Base-by-base conservation (phyloP, 495 filamentous ascomycete species). In the Trichodelitschia bisporula region DNA sequence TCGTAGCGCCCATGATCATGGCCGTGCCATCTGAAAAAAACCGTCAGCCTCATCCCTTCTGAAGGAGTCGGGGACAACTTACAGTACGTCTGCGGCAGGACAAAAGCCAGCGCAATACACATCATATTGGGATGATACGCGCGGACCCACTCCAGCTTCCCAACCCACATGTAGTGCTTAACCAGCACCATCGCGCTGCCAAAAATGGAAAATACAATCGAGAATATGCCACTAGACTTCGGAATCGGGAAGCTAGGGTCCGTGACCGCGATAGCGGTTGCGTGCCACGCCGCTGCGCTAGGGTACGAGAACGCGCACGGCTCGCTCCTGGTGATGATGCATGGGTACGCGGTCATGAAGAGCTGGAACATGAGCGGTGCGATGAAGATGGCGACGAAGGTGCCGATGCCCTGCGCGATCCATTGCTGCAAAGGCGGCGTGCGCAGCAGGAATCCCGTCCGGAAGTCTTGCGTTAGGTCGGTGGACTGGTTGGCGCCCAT, bases 61-160 rank as follows among this genome's bases (percentile, higher is more conserved):
- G n/a, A n/a, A n/a, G n/a, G n/a, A n/a, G n/a, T n/a, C n/a, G n/a
- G n/a, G n/a, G n/a, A n/a, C n/a, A n/a, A n/a, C n/a, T n/a, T n/a
- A n/a, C n/a, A 67, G 9, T 57, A 48, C 0, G 62, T 62, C 18
- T 51, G 56, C 13, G 59, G 55, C n/a, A 74, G 47, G 34, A 72
- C 64, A 43, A 69, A 72, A 2, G 69, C 62, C 19, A 74, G 50
- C 4, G 61, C 66, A 25, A 73, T 58, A 15, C 62, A 65, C 43
- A 68, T 66, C 59, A 70, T 69, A 56, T 74, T 75, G 27, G 69
- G 69, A 13, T 71, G 55, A 35, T 58, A 75, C 20, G 47, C 41
- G 26, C 63, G 57, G 36, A 61, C 59, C 50, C 63, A 67, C 34
- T 57, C 62, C n/a, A 54, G 53, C 18, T 45, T 34, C 18, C 62